Conservation (phyloP, 2,329 filamentous ascomycete genomes). For the Hypoxylon sp. region DNA sequence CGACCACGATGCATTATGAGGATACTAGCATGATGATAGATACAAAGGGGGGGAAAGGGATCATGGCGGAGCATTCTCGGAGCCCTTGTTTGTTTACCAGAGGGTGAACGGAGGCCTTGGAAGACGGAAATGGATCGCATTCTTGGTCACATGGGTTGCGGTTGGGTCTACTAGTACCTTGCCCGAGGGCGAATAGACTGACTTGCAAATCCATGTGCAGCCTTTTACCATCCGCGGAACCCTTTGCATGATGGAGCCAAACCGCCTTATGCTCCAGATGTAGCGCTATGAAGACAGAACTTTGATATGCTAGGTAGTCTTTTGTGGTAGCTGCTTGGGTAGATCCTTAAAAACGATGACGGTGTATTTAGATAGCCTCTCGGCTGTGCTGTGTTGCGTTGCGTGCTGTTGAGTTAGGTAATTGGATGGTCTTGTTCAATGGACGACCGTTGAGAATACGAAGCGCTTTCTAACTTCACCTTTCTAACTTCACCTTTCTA, state of each 20-base stretch:
- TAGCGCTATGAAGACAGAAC: not conserved
- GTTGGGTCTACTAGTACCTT: conserved; percentile 2
- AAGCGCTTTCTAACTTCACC: not conserved
- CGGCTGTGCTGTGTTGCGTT: not conserved
- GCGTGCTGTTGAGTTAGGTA: not conserved
- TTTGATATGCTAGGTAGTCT: not conserved
- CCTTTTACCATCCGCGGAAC: not conserved
- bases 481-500: not conserved
- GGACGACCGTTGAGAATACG: not conserved
- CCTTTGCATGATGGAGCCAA: not conserved
- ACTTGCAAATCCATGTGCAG: conserved; percentile 9
- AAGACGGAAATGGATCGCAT: conserved; percentile 17
- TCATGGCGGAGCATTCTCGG: not conserved
- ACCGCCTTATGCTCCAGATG: too few species aligned
- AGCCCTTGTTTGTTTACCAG: not conserved
- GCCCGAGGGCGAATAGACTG: conserved; percentile 15
- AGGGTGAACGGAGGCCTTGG: not conserved
- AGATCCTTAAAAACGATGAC: not conserved
- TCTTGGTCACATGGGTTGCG: conserved; percentile 20
- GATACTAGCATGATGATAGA: conserved; percentile 9
- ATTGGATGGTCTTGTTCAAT: not conserved
- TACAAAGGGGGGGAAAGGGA: not conserved
- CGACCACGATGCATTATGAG: conserved; percentile 28
- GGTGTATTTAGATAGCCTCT: not conserved
- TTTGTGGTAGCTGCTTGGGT: not conserved